Evolutionary conservation across 441 rosid genomes (phyloP).

Genomic region (Sinapis alba): DNA sequence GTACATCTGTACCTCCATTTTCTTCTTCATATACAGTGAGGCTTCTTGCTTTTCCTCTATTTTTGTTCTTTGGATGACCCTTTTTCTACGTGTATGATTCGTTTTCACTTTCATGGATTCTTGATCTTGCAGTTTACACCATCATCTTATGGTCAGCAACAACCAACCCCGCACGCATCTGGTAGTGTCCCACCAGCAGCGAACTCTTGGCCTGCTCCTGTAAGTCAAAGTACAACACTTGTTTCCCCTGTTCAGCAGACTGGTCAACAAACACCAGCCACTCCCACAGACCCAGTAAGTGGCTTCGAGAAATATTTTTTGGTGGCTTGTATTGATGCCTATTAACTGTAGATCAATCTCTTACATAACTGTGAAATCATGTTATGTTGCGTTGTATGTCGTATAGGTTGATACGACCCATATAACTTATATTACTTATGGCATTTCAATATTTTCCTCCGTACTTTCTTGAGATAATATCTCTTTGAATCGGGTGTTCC

Average conservation of each 20-base stretch:
- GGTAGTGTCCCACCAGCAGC: slow-evolving; percentile 45
- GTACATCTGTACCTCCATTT: slow-evolving; percentile 55
- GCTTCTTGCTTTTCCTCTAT: slow-evolving; percentile 20
- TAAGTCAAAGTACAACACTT: slow-evolving; percentile 53
- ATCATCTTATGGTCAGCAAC: slow-evolving; percentile 71
- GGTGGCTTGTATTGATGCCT: slow-evolving; percentile 6
- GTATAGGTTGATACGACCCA: background rate
- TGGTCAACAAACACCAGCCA: slow-evolving; percentile 55
- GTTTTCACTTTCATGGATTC: slow-evolving; percentile 27
- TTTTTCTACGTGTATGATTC: slow-evolving; percentile 12
- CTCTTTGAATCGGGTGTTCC: background rate
- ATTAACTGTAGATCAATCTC: background rate
- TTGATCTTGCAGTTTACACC: slow-evolving; percentile 57
- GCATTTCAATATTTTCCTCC: slow-evolving; percentile 5
- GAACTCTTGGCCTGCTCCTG: slow-evolving; percentile 68
- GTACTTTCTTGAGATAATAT: background rate
- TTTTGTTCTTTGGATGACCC: background rate
- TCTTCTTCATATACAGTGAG: slow-evolving; percentile 65
- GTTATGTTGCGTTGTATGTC: slow-evolving; percentile 1
- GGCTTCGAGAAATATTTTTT: slow-evolving; percentile 2
- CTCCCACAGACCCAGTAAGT: slow-evolving; percentile 63
- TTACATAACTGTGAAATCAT: background rate
- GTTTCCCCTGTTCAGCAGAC: slow-evolving; percentile 51
- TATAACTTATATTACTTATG: background rate
- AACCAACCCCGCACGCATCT: slow-evolving; percentile 55